Evolutionary conservation across 169 alveolate genomes (phyloP).

Genomic region (Ichthyophthirius multifiliis): DNA sequence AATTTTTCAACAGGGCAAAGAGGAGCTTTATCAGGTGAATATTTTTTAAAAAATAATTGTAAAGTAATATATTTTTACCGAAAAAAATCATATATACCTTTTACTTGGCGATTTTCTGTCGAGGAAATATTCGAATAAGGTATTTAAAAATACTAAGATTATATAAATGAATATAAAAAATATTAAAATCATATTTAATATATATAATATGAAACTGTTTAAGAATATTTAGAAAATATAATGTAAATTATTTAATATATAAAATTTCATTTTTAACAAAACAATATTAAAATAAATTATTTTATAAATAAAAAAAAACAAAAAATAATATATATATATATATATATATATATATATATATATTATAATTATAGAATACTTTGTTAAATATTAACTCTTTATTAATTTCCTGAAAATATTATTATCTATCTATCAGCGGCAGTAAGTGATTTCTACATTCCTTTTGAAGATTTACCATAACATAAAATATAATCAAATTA

Average conservation of each 20-base stretch:
- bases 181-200: constrained; percentile 33
- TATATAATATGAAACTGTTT: constrained; percentile 56
- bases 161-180: constrained; percentile 18
- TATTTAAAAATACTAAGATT: not conserved
- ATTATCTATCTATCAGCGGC: constrained; percentile 81
- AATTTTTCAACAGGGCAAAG: constrained; percentile 88
- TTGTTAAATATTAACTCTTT: not conserved
- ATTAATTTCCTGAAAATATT: not conserved
- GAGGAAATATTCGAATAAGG: not conserved
- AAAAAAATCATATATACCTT: constrained; percentile 57
- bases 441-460: constrained; percentile 87
- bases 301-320: not conserved
- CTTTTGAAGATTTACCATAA: constrained; percentile 24
- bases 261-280: not conserved
- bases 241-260: constrained; percentile 34
- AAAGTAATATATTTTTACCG: constrained; percentile 67
- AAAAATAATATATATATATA: not conserved
- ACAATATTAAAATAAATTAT: not conserved
- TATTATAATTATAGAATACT: not conserved
- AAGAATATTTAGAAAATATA: constrained; percentile 49
- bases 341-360: not conserved
- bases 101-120: constrained; percentile 23
- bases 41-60: constrained; percentile 64
- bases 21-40: constrained; percentile 85
- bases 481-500: constrained; percentile 59